Evolutionary conservation across 352 stramenopile species (phyloP).

Genomic region (Phytophthora capsici): DNA sequence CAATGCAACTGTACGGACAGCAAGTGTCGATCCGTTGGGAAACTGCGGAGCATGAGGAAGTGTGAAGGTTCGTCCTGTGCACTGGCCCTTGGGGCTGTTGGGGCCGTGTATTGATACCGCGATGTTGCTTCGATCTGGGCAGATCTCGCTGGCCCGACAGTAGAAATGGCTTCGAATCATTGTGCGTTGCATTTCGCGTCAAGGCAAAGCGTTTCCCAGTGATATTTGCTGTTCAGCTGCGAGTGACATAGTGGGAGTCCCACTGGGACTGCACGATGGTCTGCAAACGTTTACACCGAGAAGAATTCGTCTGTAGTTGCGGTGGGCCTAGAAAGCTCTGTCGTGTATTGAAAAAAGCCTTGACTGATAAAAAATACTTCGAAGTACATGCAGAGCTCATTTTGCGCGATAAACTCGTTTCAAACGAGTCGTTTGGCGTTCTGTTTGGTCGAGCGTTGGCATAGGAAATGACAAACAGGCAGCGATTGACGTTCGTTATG

Average conservation of each 20-base stretch:
- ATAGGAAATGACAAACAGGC: background rate
- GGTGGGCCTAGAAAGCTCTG: background rate
- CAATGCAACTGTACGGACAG: slow-evolving; percentile 13
- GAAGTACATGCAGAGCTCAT: too few species aligned
- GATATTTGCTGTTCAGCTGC: background rate
- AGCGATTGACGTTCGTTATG: slow-evolving; percentile 1
- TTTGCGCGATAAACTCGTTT: too few species aligned
- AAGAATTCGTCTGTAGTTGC: too few species aligned
- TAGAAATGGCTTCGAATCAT: background rate
- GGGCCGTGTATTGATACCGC: too few species aligned
- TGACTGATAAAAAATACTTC: too few species aligned
- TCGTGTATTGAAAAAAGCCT: background rate
- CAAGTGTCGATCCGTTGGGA: slow-evolving; percentile 22
- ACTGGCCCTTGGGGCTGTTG: too few species aligned
- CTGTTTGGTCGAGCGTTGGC: too few species aligned
- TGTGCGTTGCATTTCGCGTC: slow-evolving; percentile 1
- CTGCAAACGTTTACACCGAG: too few species aligned
- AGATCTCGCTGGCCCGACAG: slow-evolving; percentile 1
- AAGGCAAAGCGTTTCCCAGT: background rate
- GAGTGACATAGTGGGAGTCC: background rate
- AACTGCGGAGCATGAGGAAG: slow-evolving; percentile 1
- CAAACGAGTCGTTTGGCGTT: too few species aligned
- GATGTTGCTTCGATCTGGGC: background rate
- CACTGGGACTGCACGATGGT: too few species aligned
- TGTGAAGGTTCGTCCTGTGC: too few species aligned